Percentiles rank a stretch among this genome's conserved stretches.
Evolutionary conservation across 108 stramenopile genomes (phyloP).

Genomic region (Phaeodactylum tricornutum): DNA sequence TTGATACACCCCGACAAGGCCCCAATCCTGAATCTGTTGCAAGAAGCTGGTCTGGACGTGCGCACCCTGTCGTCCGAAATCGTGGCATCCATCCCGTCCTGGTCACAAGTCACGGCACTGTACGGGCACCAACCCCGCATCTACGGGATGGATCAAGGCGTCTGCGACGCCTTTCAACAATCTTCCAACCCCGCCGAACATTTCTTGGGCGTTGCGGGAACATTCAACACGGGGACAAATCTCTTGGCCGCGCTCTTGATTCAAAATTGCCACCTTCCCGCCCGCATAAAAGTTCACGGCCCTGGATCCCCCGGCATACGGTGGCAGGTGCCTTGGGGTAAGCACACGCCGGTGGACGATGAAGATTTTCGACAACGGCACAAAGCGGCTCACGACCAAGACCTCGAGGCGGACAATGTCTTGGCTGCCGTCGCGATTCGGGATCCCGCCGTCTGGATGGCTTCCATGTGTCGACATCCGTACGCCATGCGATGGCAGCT

Average conservation of each 20-base stretch:
- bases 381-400: constrained; percentile 25
- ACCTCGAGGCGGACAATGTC: constrained; percentile 26
- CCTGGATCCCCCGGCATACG: constrained; percentile 23
- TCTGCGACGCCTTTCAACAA: constrained; percentile 21
- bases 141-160: constrained; percentile 16
- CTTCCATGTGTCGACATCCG: constrained; percentile 19
- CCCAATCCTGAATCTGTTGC: not conserved
- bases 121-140: constrained; percentile 21
- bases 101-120: constrained; percentile 6
- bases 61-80: too few relatives aligned
- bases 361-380: constrained; percentile 26
- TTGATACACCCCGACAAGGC: too few relatives aligned
- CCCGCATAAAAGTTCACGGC: constrained; percentile 29
- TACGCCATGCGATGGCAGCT: constrained; percentile 64
- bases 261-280: constrained; percentile 41
- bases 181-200: constrained; percentile 23
- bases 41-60: constrained; percentile 11
- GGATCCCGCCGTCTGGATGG: constrained; percentile 5
- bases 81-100: constrained; percentile 12
- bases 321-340: constrained; percentile 75
- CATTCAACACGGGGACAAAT: constrained; percentile 82
- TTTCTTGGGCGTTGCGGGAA: constrained; percentile 30
- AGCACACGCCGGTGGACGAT: constrained; percentile 68
- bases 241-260: constrained; percentile 56
- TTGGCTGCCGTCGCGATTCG: constrained; percentile 23